A percentile compares a stretch with the other conserved stretches of the same genome.
phyloP scores from a whole-genome alignment of 2,329 filamentous ascomycete genomes.

The Didymella pinodella region DNA sequence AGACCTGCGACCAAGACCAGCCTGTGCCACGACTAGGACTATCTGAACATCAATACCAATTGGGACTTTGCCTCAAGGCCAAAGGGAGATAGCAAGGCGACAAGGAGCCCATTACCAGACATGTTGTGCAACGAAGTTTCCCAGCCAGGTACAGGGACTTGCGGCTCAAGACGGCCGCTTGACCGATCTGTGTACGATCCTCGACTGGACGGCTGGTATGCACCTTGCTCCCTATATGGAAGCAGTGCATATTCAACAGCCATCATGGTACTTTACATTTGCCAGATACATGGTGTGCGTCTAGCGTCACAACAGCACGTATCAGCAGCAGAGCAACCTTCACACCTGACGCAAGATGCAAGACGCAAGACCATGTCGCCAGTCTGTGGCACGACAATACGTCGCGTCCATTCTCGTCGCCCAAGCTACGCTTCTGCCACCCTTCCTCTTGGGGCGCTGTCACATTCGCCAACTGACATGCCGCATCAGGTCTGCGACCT shows the following conservation, averaged over 20 bases:
- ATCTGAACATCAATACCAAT: background rate
- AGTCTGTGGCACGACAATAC: background rate
- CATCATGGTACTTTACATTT: slow-evolving; percentile 8
- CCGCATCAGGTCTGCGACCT: background rate
- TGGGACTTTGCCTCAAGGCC: background rate
- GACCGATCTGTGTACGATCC: slow-evolving; percentile 14
- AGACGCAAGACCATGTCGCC: background rate
- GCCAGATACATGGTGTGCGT: background rate
- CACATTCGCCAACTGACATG: background rate
- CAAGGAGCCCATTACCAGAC: background rate
- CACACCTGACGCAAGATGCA: background rate
- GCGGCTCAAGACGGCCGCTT: slow-evolving; percentile 3
- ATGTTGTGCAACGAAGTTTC: background rate
- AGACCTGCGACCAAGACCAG: background rate
- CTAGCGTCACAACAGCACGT: background rate
- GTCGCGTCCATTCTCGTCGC: background rate
- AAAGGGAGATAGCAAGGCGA: background rate
- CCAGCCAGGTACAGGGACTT: background rate
- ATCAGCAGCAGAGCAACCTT: background rate
- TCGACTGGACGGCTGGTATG: slow-evolving; percentile 15
- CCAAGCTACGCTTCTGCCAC: background rate
- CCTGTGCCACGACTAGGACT: slow-evolving; percentile 1
- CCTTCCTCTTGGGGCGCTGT: background rate
- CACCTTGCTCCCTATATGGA: slow-evolving; percentile 7
- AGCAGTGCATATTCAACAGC: slow-evolving; percentile 6